These are phyloP conservation scores for Cucumis cinereus DNA, from an alignment of 306 rosid genomes.

Conservation along the genomic window DNA sequence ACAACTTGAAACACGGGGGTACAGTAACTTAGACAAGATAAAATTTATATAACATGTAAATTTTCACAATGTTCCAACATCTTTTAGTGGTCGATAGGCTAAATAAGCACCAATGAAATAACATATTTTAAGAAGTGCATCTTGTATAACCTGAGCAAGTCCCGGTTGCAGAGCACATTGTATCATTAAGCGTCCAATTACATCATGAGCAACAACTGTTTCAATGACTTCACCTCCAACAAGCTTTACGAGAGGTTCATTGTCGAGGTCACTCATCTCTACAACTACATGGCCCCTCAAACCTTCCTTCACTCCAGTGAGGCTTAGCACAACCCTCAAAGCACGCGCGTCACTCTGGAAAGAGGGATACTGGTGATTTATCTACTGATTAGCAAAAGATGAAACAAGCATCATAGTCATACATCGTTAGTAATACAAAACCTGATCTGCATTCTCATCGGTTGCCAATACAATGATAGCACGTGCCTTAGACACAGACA, in stretches of 20 bases:
- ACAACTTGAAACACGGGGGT: constrained; percentile 2
- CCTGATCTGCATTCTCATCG: constrained; percentile 97
- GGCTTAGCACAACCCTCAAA: constrained; percentile 94
- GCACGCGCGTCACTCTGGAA: constrained; percentile 95
- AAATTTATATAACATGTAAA: neutral
- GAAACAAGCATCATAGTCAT: constrained; percentile 5
- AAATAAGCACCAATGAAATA: neutral
- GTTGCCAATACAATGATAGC: constrained; percentile 96
- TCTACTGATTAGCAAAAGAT: neutral
- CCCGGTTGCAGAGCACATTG: constrained; percentile 99
- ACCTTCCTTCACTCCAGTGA: constrained; percentile 88
- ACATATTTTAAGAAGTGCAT: neutral
- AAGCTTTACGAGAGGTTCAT: constrained; percentile 92
- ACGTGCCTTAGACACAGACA: constrained; percentile 95
- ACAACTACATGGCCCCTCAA: constrained; percentile 86
- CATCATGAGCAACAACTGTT: constrained; percentile 99
- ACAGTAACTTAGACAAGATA: neutral
- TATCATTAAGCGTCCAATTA: constrained; percentile 96
- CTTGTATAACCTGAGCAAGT: constrained; percentile 75
- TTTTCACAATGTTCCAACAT: neutral
- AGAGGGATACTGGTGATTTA: constrained; percentile 13
- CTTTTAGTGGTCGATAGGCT: neutral
- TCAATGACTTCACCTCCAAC: constrained; percentile 94
- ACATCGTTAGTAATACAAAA: constrained; percentile 12
- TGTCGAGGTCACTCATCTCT: constrained; percentile 97